Evolutionary conservation across 192 early-diverging fungal species (phyloP), one percentile per base, ranked within the genome.

Genomic region (Dissophora ornata): DNA sequence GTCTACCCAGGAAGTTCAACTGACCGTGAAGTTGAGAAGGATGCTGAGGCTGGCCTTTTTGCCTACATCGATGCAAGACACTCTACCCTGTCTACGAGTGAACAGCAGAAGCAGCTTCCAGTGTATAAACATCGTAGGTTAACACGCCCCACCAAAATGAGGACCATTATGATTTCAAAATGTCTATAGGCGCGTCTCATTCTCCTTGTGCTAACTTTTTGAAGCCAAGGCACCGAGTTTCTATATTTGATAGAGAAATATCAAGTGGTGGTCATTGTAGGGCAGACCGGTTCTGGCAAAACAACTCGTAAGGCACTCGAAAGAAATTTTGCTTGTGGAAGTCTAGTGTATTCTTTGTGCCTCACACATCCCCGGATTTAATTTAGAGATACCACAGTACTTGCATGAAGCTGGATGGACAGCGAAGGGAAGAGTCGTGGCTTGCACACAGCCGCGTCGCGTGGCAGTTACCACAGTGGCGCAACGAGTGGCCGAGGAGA

Each of bases 31-130:
- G 62, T 84, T 16, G 87, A 85, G 65, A 88, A 85, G 53, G 90
- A 91, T 53, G 62, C 80, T 18, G 83, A 78, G 42, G 80, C 85
- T 32, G 51, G 48, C 15, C 52, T 91, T 2, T 48, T 87, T 1
- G 58, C 84, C 0, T 79, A 80, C 68, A 82, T 79, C 4, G 73
- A 88, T 48, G 62, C 79, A 16, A 57, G 70, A 22, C 79, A 80
- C 74, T 91, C 94, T 2, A 90, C 87, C 28, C 54, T 96, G 48
- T 79, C 89, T 2, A 82, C 93, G 50, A 83, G 89, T 57, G 89
- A 95, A 34, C 93, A 93, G 74, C 73, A 97, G 30, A 87, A 92
- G 50, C 86, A 88, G 11, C 84, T 99, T 54, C 98, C 97, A 0
- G 92, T 98, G 3, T 98, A 86, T 77, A 94, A 93, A 52, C 84